Evolutionary conservation across 176 grass and related monocot genomes (phyloP).

Genomic region (Secale cereale): DNA sequence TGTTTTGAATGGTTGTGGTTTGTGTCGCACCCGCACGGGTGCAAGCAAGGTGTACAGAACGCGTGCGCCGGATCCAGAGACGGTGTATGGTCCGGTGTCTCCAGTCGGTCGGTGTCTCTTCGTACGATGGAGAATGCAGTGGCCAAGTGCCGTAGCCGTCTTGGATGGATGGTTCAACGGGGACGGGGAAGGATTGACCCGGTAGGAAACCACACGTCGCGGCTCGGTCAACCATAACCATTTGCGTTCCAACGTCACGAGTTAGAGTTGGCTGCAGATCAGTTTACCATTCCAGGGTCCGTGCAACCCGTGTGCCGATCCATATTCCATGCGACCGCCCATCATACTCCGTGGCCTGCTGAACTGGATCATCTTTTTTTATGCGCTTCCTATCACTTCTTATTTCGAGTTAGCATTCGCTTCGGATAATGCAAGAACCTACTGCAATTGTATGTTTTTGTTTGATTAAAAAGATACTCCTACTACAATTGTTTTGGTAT

Average conservation of each 20-base stretch:
- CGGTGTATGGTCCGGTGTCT: neutral
- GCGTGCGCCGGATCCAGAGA: neutral
- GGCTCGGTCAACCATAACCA: neutral
- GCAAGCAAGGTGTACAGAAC: neutral
- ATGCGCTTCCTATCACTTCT: neutral
- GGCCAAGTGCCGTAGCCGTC: neutral
- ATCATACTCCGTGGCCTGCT: neutral
- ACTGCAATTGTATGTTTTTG: too few species aligned
- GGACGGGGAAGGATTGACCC: neutral
- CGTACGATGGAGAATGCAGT: too few species aligned
- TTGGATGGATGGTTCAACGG: neutral
- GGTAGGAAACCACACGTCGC: neutral
- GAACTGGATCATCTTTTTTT: neutral
- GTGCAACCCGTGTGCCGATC: too few species aligned
- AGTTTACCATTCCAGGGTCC: neutral
- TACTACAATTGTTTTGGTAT: neutral
- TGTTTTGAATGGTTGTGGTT: neutral
- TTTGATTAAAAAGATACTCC: too few species aligned
- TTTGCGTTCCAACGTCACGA: neutral
- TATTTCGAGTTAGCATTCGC: neutral
- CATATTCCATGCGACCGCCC: too few species aligned
- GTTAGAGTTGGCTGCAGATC: neutral
- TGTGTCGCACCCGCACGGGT: neutral
- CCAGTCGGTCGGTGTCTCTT: neutral
- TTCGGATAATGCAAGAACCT: neutral